Percentiles rank a stretch among this genome's conserved stretches.
Evolutionary conservation across 106 monocot genomes (phyloP).

Genomic region (Allium cepa): DNA sequence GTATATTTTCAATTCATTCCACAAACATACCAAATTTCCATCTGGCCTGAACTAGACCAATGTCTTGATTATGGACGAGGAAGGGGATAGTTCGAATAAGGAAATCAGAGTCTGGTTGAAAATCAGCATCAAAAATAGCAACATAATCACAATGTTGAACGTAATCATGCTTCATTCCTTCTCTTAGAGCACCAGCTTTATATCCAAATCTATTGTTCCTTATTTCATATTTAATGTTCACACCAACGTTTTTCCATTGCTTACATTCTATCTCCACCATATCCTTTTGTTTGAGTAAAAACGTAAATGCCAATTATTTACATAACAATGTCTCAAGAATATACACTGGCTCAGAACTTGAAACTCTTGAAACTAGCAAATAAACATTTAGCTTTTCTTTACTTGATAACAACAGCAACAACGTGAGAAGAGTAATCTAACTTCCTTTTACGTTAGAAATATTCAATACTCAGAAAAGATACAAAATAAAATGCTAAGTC

Average conservation of each 20-base stretch:
- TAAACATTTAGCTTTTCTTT: no score
- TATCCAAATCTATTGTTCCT: conserved; percentile 68
- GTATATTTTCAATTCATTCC: no score
- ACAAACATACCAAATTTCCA: conserved; percentile 66
- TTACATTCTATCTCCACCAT: conserved; percentile 66
- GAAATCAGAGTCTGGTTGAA: conserved; percentile 80
- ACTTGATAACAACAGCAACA: no score
- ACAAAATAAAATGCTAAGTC: no score
- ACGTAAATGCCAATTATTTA: no score
- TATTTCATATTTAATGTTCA: conserved; percentile 62
- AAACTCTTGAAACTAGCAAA: no score
- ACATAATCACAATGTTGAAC: conserved; percentile 67
- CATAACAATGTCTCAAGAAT: no score
- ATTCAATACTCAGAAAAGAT: no score
- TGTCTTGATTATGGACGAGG: conserved; percentile 36
- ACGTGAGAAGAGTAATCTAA: no score
- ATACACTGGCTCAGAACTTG: no score
- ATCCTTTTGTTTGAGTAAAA: conserved; percentile 17
- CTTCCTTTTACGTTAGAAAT: no score
- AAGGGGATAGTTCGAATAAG: conserved; percentile 53
- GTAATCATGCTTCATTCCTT: conserved; percentile 61
- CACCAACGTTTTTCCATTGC: conserved; percentile 51
- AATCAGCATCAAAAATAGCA: conserved; percentile 85
- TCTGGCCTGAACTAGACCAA: conserved; percentile 78
- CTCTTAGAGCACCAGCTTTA: conserved; percentile 78